phyloP scores from a whole-genome alignment of 208 protist genomes.

The Porcisia deanei region DNA sequence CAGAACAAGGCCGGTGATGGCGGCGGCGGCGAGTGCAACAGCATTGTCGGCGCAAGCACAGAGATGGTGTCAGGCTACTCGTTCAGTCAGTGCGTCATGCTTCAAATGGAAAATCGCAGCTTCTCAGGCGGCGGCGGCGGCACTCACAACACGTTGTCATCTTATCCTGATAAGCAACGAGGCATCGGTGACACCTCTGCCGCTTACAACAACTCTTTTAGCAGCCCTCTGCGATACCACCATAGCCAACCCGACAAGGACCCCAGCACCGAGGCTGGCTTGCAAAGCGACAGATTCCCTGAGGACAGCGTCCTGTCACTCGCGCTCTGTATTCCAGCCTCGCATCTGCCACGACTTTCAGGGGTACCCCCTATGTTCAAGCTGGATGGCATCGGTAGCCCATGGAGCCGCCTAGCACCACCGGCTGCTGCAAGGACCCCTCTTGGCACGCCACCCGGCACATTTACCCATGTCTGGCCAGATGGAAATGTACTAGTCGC shows the following conservation, averaged over 20 bases:
- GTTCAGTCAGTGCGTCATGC: constrained; percentile 38
- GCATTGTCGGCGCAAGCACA: not conserved
- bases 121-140: constrained; percentile 21
- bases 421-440: constrained; percentile 8
- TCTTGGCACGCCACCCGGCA: not conserved
- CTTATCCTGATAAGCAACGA: not conserved
- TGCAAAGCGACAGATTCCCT: constrained; percentile 19
- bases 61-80: constrained; percentile 7
- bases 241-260: not conserved
- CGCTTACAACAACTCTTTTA: not conserved
- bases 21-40: not conserved
- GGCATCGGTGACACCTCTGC: not conserved
- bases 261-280: not conserved
- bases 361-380: constrained; percentile 13
- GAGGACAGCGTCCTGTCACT: constrained; percentile 45
- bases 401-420: not conserved
- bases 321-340: constrained; percentile 29
- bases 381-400: not conserved
- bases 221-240: not conserved
- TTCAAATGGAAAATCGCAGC: constrained; percentile 38
- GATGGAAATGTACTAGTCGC: constrained; percentile 21
- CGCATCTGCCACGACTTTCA: constrained; percentile 20
- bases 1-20: not conserved
- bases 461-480: not conserved
- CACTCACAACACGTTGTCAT: constrained; percentile 4